Evolutionary conservation across 768 basidiomycete species (phyloP), one percentile per base, ranked within the genome.

Genomic region (Mycena olivaceomarginata): DNA sequence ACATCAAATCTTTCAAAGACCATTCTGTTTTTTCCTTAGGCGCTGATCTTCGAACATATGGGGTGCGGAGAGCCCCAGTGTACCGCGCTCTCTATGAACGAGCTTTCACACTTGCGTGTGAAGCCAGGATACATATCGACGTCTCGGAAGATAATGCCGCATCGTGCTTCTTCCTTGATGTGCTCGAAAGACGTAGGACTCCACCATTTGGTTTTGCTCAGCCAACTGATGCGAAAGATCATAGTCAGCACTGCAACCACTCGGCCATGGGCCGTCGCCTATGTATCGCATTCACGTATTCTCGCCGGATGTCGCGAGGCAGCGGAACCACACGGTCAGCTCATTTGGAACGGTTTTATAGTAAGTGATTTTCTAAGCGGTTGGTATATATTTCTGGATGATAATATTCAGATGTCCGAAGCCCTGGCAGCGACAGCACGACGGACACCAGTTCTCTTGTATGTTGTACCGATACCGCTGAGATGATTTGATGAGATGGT

Each of bases 251-350:
- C 48, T 1, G 9, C 65, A 37, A 62, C n/a, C 22, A 59, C 72
- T 37, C 67, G 78, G 25, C 67, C 78, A 11, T 79, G 78, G 78
- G 74, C 77, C 1, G 45, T 45, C 48, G 70, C 74, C 1, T 78
- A 65, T 59, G 31, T 78, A n/a, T 78, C 77, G 5, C 77, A 78
- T 59, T 8, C 72, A 15, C 77, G 77, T 31, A 45, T 59, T 7
- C 59, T 78, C 46, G 65, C 65, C 20, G 59, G 20, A 57, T 25
- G 39, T 16, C 67, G 64, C 39, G 43, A 15, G 5, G 31, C 53
- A 12, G 20, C 3, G 8, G 56, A 53, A 2, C 31, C 3, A 8
- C 41, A 31, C 31, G 31, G 4, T 37, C 22, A 45, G 18, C 18
- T 25, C 25, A 0, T 37, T 25, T 76, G 75, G 75, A 4, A 18